Evolutionary conservation across 345 rosid genomes (phyloP).

Genomic region (Gossypium turneri): DNA sequence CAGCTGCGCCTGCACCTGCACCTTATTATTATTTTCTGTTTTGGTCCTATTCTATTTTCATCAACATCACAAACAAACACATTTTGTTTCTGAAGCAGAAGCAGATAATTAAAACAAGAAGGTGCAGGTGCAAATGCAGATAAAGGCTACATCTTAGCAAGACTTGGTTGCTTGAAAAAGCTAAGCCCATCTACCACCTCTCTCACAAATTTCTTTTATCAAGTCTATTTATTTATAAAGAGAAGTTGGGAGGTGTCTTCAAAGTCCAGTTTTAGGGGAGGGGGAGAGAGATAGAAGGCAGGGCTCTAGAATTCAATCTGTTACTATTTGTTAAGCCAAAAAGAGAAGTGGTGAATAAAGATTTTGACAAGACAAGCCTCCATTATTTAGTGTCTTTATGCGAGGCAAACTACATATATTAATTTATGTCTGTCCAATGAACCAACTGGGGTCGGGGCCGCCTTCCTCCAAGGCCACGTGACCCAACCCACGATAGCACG

Average conservation of each 20-base stretch:
- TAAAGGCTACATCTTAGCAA: slow-evolving; percentile 41
- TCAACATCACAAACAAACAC: not conserved
- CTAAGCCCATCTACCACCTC: not conserved
- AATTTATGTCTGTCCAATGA: slow-evolving; percentile 12
- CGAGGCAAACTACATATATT: not conserved
- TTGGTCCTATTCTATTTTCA: not conserved
- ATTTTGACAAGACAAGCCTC: slow-evolving; percentile 25
- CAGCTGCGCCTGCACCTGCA: slow-evolving; percentile 53
- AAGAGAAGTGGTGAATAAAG: slow-evolving; percentile 10
- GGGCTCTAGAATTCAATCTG: not conserved
- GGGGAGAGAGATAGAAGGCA: too few species aligned
- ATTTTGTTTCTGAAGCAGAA: not conserved
- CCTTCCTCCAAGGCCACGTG: slow-evolving; percentile 29
- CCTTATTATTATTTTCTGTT: not conserved
- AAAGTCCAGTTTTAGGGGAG: too few species aligned
- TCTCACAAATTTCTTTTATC: not conserved
- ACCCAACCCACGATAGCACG: slow-evolving; percentile 19
- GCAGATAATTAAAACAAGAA: not conserved
- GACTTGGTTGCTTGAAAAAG: not conserved
- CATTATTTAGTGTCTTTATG: slow-evolving; percentile 8
- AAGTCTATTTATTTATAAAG: not conserved
- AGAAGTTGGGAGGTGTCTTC: not conserved
- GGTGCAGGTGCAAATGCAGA: slow-evolving; percentile 78
- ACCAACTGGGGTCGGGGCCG: not conserved
- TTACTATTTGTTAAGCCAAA: not conserved